phyloP scores from a whole-genome alignment of 2,329 filamentous ascomycete species.

The Hymenoscyphus fraxineus region DNA sequence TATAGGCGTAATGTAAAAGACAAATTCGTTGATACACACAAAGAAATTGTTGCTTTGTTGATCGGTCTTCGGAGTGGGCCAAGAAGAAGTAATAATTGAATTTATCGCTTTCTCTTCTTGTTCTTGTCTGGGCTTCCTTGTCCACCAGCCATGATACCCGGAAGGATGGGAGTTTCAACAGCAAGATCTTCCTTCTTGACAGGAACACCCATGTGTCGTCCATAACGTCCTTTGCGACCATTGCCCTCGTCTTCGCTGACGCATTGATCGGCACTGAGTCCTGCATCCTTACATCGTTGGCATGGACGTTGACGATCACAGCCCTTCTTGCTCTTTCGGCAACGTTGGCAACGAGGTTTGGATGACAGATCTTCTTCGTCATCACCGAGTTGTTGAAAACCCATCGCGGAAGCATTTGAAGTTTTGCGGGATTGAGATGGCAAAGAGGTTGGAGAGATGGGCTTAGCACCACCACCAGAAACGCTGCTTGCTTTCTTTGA shows the following conservation, averaged over 20 bases:
- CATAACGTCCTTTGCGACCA: constrained; percentile 90
- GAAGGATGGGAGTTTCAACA: constrained; percentile 31
- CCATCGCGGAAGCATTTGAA: constrained; percentile 64
- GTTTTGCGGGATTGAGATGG: constrained; percentile 71
- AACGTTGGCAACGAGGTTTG: constrained; percentile 95
- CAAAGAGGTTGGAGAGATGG: constrained; percentile 63
- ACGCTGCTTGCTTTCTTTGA: constrained; percentile 46
- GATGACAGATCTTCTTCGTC: constrained; percentile 90
- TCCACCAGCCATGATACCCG: constrained; percentile 32
- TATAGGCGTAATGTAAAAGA: constrained; percentile 17
- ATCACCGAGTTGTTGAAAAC: constrained; percentile 55
- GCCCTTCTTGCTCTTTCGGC: constrained; percentile 99
- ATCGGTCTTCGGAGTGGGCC: constrained; percentile 2
- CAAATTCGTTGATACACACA: constrained; percentile 21
- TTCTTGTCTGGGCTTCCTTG: constrained; percentile 50
- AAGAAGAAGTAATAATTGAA: constrained; percentile 6
- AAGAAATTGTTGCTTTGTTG: constrained; percentile 12
- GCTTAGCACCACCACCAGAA: constrained; percentile 37
- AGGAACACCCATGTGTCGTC: constrained; percentile 66
- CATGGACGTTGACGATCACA: constrained; percentile 96
- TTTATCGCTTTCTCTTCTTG: constrained; percentile 66
- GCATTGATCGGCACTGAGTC: constrained; percentile 87
- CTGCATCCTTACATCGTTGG: constrained; percentile 91
- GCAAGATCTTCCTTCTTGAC: constrained; percentile 55
- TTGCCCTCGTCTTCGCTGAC: constrained; percentile 98